phyloP scores from a whole-genome alignment of 1,284 basidiomycete species.

The Phlebopus sp. region DNA sequence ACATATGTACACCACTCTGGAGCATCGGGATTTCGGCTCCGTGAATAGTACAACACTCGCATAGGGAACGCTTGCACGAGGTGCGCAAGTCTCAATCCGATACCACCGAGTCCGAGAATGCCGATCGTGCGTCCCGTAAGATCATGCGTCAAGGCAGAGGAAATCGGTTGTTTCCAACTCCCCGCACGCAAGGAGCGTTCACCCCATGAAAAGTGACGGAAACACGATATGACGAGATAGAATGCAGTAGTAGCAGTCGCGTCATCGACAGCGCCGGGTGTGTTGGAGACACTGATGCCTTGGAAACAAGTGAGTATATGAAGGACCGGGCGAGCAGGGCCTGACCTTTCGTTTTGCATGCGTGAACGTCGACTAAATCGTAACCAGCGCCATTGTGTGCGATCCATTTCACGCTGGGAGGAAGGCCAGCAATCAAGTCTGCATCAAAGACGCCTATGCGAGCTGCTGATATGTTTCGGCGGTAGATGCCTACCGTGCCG shows the following conservation, averaged over 20 bases:
- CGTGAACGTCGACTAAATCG: conserved; percentile 74
- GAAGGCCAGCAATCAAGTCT: conserved; percentile 64
- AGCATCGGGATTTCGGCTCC: conserved; percentile 51
- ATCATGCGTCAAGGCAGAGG: conserved; percentile 54
- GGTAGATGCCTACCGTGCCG: conserved; percentile 73
- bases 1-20: conserved; percentile 78
- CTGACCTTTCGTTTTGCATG: conserved; percentile 65
- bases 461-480: conserved; percentile 61
- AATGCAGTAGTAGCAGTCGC: conserved; percentile 84
- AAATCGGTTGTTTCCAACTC: conserved; percentile 52
- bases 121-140: conserved; percentile 75
- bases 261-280: conserved; percentile 84
- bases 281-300: conserved; percentile 84
- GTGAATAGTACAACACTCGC: conserved; percentile 81
- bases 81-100: conserved; percentile 67
- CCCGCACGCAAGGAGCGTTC: conserved; percentile 62
- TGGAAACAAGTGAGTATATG: background rate
- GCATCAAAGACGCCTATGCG: conserved; percentile 74
- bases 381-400: conserved; percentile 87
- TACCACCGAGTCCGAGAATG: conserved; percentile 85
- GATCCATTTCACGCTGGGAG: conserved; percentile 68
- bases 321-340: background rate
- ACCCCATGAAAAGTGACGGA: conserved; percentile 70
- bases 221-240: conserved; percentile 76
- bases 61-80: conserved; percentile 73